Evolutionary conservation across 768 basidiomycete genomes (phyloP).

Genomic region (Tephrocybe sp.): DNA sequence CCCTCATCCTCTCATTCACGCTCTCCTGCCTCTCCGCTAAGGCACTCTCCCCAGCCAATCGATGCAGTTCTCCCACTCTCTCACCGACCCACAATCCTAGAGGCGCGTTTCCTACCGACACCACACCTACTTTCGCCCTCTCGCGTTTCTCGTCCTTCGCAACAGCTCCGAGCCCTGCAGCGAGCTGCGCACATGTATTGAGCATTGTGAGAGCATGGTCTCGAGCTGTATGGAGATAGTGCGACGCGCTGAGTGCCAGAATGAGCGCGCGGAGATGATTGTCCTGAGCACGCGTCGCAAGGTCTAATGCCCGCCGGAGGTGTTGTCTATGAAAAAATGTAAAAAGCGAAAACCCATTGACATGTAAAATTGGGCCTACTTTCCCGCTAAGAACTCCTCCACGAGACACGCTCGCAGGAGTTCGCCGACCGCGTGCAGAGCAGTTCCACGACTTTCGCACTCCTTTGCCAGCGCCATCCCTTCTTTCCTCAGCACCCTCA

Average conservation of each 20-base stretch:
- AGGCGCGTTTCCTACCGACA: slow-evolving; percentile 56
- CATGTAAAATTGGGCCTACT: slow-evolving; percentile 39
- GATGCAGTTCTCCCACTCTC: slow-evolving; percentile 59
- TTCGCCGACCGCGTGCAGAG: slow-evolving; percentile 51
- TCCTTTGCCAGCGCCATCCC: slow-evolving; percentile 37
- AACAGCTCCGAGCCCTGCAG: slow-evolving; percentile 61
- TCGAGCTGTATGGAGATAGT: slow-evolving; percentile 68
- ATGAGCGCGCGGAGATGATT: slow-evolving; percentile 73
- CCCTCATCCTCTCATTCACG: slow-evolving; percentile 32
- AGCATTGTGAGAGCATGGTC: slow-evolving; percentile 70
- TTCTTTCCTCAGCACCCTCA: slow-evolving; percentile 27
- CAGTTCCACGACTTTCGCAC: slow-evolving; percentile 52
- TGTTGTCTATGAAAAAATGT: slow-evolving; percentile 38
- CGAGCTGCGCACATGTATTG: slow-evolving; percentile 64
- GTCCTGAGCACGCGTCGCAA: slow-evolving; percentile 58
- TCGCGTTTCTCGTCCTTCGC: slow-evolving; percentile 9
- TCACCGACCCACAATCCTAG: slow-evolving; percentile 74
- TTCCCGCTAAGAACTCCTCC: slow-evolving; percentile 56
- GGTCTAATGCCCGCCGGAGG: slow-evolving; percentile 55
- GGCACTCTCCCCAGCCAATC: slow-evolving; percentile 49
- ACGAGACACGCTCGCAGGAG: slow-evolving; percentile 52
- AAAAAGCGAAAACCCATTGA: neutral
- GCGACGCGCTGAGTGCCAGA: slow-evolving; percentile 63
- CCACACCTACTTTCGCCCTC: slow-evolving; percentile 15
- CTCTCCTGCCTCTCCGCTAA: slow-evolving; percentile 43